Conservation (phyloP, 2,329 filamentous ascomycete genomes). For the Trichoderma koningii region DNA sequence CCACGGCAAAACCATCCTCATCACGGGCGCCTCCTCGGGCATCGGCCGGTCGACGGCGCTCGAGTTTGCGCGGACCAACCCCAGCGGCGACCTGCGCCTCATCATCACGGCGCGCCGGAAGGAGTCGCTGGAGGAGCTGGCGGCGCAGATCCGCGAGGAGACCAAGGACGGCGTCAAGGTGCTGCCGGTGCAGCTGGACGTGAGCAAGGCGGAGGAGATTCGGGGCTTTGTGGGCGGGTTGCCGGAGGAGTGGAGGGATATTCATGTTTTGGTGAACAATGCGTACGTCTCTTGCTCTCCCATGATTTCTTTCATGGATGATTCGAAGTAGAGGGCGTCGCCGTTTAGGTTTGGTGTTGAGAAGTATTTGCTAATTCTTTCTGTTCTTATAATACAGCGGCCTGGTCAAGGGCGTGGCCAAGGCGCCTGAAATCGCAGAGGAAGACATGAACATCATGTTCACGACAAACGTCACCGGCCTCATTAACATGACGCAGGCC, state of each 20-base stretch:
- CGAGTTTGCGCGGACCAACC: constrained; percentile 87
- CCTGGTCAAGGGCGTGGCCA: constrained; percentile 83
- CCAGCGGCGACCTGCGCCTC: constrained; percentile 75
- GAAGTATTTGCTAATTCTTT: not conserved
- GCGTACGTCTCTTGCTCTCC: constrained; percentile 61
- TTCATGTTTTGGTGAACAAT: constrained; percentile 94
- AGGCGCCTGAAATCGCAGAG: constrained; percentile 78
- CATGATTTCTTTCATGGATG: not conserved
- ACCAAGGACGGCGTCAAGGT: constrained; percentile 80
- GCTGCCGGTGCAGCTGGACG: constrained; percentile 79
- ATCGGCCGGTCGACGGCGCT: constrained; percentile 84
- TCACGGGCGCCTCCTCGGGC: constrained; percentile 91
- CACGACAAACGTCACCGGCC: constrained; percentile 86
- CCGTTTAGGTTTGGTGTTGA: not conserved
- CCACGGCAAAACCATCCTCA: constrained; percentile 85
- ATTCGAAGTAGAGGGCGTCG: not conserved
- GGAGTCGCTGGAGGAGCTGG: constrained; percentile 75
- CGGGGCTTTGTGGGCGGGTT: constrained; percentile 69
- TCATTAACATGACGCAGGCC: constrained; percentile 96
- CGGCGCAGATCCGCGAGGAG: constrained; percentile 73
- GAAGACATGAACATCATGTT: constrained; percentile 89
- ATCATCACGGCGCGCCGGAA: constrained; percentile 86
- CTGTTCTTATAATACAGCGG: constrained; percentile 55
- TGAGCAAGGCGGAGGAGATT: constrained; percentile 77
- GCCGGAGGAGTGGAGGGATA: constrained; percentile 78